Percentiles rank a stretch among this genome's conserved stretches.
These are phyloP conservation scores for Pelagophyceae sp. DNA, from an alignment of 352 stramenopile species.

Conservation along the genomic window DNA sequence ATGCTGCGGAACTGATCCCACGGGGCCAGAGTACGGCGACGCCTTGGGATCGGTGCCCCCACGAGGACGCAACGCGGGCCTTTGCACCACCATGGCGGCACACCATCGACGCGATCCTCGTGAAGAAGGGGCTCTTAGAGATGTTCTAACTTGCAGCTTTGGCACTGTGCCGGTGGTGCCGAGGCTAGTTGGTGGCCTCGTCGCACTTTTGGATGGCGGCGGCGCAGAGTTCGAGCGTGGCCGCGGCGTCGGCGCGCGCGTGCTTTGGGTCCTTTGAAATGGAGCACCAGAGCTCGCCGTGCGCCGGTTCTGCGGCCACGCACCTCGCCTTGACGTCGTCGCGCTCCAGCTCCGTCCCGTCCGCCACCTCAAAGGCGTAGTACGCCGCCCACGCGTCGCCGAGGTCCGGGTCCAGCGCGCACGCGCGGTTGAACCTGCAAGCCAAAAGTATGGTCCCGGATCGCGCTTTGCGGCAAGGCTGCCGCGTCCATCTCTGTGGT, in stretches of 20 bases:
- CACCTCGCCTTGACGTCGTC: constrained; percentile 68
- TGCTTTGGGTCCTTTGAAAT: constrained; percentile 66
- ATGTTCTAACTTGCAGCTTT: too few relatives aligned
- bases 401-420: constrained; percentile 85
- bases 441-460: constrained; percentile 93
- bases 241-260: not conserved
- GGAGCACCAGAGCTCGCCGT: constrained; percentile 84
- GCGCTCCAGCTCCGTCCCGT: constrained; percentile 65
- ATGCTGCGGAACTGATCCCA: too few relatives aligned
- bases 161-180: too few relatives aligned
- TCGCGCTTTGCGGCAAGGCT: constrained; percentile 47
- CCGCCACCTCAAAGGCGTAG: constrained; percentile 90
- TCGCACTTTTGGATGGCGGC: not conserved
- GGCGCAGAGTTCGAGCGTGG: not conserved
- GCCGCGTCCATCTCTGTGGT: not conserved
- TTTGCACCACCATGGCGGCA: too few relatives aligned
- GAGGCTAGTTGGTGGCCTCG: not conserved
- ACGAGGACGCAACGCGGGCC: too few relatives aligned
- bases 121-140: too few relatives aligned
- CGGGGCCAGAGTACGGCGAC: too few relatives aligned
- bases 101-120: too few relatives aligned
- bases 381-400: constrained; percentile 94
- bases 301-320: constrained; percentile 76
- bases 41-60: too few relatives aligned
- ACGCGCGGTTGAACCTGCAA: constrained; percentile 88